Evolutionary conservation across 2,329 filamentous ascomycete genomes (phyloP).

Genomic region (Cordyceps fumosorosea): DNA sequence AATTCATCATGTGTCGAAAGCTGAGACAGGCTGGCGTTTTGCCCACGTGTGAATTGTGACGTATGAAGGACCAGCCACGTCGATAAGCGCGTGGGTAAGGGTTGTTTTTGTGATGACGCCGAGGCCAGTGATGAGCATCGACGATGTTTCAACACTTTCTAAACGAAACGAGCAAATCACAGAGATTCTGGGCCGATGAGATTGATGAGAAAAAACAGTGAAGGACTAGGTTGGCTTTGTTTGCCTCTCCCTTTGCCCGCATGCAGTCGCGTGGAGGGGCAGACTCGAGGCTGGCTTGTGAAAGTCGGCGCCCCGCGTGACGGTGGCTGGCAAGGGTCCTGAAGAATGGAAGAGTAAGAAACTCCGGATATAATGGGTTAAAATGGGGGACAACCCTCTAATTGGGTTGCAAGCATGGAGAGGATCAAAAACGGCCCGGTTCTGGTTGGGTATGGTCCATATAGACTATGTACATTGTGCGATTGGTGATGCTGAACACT

Average conservation of each 20-base stretch:
- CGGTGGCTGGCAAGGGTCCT: not conserved
- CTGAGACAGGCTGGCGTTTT: not conserved
- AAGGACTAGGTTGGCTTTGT: not conserved
- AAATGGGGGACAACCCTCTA: not conserved
- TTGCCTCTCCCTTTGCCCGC: not conserved
- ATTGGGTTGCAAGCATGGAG: not conserved
- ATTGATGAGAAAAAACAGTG: not conserved
- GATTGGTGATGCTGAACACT: too few relatives aligned
- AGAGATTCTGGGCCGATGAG: not conserved
- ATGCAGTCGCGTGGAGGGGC: not conserved
- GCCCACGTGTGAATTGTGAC: slow-evolving; percentile 8
- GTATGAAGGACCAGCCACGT: not conserved
- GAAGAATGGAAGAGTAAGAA: not conserved
- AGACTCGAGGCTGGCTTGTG: slow-evolving; percentile 3
- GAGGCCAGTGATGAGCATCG: not conserved
- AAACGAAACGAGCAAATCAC: not conserved
- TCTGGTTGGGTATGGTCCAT: too few relatives aligned
- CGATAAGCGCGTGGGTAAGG: slow-evolving; percentile 4
- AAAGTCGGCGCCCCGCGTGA: not conserved
- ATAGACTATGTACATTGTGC: too few relatives aligned
- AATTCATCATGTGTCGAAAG: not conserved
- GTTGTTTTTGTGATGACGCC: not conserved
- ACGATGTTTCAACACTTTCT: too few relatives aligned
- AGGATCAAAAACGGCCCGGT: too few relatives aligned
- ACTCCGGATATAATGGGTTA: too few relatives aligned